phyloP scores from a whole-genome alignment of 73 alveolate genomes.

The Paramecium bursaria region DNA sequence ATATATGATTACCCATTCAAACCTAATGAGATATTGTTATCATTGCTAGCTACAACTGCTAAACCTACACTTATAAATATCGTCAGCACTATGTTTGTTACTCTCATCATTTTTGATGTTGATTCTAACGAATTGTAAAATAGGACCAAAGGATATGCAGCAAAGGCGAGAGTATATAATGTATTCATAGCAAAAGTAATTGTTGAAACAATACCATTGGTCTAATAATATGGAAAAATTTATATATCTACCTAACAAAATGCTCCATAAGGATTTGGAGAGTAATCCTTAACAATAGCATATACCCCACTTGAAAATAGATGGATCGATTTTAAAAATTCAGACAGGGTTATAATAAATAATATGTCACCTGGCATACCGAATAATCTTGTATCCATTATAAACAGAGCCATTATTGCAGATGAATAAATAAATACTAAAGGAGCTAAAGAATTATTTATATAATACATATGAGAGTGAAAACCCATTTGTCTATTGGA shows the following conservation, averaged over 20 bases:
- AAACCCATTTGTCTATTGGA: background rate
- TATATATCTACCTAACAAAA: background rate
- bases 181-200: conserved; percentile 5
- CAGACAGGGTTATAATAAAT: background rate
- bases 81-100: background rate
- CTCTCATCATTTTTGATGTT: conserved; percentile 24
- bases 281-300: background rate
- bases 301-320: conserved; percentile 26
- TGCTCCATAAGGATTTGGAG: background rate
- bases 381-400: background rate
- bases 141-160: conserved; percentile 46
- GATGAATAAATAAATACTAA: background rate
- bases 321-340: background rate
- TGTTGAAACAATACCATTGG: conserved; percentile 3
- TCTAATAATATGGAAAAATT: background rate
- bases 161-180: conserved; percentile 14
- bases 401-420: background rate
- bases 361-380: conserved; percentile 44
- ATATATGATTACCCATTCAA: conserved; percentile 10
- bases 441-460: too few relatives aligned
- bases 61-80: background rate
- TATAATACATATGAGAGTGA: background rate
- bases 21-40: background rate
- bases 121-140: conserved; percentile 47
- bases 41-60: background rate